phyloP scores from a whole-genome alignment of 2,329 filamentous ascomycete species.

The Calonectria naviculata region DNA sequence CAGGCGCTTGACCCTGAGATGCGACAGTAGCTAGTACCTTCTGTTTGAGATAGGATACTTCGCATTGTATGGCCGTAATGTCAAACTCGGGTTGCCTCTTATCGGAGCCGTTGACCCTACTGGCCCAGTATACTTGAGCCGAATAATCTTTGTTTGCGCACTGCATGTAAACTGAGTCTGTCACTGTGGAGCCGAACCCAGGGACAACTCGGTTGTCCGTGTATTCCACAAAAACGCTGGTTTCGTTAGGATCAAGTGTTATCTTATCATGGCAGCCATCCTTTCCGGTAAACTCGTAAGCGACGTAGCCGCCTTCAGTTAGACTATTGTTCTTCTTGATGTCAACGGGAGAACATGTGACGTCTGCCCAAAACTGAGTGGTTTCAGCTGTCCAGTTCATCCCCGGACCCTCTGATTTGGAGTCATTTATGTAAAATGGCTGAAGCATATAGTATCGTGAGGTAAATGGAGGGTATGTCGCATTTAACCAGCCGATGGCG shows the following conservation, averaged over 20 bases:
- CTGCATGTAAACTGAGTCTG: no score
- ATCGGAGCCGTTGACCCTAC: background rate
- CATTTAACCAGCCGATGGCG: background rate
- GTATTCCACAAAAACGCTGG: no score
- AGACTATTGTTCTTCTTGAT: no score
- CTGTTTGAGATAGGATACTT: background rate
- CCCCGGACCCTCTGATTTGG: background rate
- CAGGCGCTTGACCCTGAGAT: background rate
- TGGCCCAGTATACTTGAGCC: background rate
- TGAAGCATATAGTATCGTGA: background rate
- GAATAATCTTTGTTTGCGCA: no score
- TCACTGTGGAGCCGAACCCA: no score
- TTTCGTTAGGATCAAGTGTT: no score
- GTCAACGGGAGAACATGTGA: no score
- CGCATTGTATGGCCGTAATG: background rate
- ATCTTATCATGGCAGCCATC: no score
- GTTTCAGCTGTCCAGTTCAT: slow-evolving; percentile 2
- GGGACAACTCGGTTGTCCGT: no score
- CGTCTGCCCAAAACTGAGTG: background rate
- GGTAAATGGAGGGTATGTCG: background rate
- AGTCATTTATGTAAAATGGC: background rate
- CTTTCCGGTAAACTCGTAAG: no score
- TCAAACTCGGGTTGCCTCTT: background rate
- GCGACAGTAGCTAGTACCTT: background rate
- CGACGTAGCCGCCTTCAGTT: no score